These are phyloP conservation scores for Cerioporus squamosus DNA, from an alignment of 1,284 basidiomycete genomes.

Conservation along the genomic window DNA sequence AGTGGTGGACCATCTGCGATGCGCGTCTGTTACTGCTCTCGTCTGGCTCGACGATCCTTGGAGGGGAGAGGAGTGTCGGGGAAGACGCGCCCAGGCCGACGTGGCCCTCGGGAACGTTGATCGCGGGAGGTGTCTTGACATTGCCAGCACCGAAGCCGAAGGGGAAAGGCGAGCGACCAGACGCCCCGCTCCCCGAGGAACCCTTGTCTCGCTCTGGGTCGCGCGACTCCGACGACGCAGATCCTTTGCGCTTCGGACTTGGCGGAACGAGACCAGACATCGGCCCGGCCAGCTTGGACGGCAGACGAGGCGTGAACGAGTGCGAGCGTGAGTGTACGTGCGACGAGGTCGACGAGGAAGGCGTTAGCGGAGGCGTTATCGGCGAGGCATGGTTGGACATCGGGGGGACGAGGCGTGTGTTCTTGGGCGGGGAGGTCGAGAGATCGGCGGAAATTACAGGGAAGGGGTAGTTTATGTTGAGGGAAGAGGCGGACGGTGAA, in stretches of 20 bases:
- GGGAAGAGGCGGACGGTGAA: conserved; percentile 25
- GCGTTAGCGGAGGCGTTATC: conserved; percentile 30
- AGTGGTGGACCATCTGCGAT: conserved; percentile 77
- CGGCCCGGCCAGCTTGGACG: conserved; percentile 65
- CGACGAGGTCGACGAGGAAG: conserved; percentile 27
- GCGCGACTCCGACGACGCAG: conserved; percentile 42
- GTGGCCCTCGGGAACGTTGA: conserved; percentile 22
- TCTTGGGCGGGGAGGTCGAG: conserved; percentile 30
- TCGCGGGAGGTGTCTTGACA: conserved; percentile 20
- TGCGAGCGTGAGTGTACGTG: conserved; percentile 63
- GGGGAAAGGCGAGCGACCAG: conserved; percentile 37
- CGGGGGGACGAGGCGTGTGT: conserved; percentile 29
- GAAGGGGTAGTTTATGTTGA: conserved; percentile 47
- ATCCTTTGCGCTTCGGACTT: conserved; percentile 58
- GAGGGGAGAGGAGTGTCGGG: conserved; percentile 53
- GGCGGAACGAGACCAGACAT: conserved; percentile 43
- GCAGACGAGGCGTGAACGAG: conserved; percentile 70
- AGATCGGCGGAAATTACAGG: conserved; percentile 40
- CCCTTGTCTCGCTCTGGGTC: conserved; percentile 38
- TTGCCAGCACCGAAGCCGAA: conserved; percentile 36
- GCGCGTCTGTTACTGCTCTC: conserved; percentile 51
- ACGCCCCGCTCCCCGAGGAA: conserved; percentile 21
- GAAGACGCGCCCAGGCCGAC: conserved; percentile 30
- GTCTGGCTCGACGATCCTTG: conserved; percentile 50
- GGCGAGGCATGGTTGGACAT: conserved; percentile 30